A percentile compares a stretch with the other conserved stretches of the same genome.
Conservation (phyloP, 805 yeast species). For the Phaffomyces antillensis region DNA sequence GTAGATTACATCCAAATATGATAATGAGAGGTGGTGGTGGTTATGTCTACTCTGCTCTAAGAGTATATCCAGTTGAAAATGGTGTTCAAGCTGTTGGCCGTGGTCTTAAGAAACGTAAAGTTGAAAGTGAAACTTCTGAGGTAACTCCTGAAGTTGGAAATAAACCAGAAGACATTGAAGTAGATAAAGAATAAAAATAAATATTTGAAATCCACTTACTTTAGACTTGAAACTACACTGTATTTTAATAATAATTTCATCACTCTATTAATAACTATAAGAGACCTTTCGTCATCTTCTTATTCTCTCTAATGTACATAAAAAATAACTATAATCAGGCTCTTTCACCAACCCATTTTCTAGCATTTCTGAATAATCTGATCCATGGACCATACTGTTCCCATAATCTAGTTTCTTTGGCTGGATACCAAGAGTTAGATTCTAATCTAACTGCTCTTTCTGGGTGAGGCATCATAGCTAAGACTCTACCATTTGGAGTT, state of each 20-base stretch:
- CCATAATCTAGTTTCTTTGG: constrained; percentile 53
- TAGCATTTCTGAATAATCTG: constrained; percentile 82
- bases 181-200: not conserved
- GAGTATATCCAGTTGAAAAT: constrained; percentile 65
- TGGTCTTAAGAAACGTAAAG: constrained; percentile 28
- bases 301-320: not conserved
- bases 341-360: constrained; percentile 74
- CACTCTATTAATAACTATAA: not conserved
- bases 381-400: constrained; percentile 94
- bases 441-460: constrained; percentile 88
- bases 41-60: constrained; percentile 66
- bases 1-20: constrained; percentile 93
- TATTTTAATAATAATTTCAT: not conserved
- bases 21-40: constrained; percentile 93
- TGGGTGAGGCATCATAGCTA: constrained; percentile 99
- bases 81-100: constrained; percentile 69
- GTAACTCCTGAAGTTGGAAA: not conserved
- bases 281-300: not conserved
- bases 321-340: not conserved
- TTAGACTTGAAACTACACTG: not conserved
- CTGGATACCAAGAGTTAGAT: constrained; percentile 87
- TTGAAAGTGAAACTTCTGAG: constrained; percentile 19
- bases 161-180: not conserved
- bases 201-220: too few relatives aligned
- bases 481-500: constrained; percentile 86